Base-by-base conservation (phyloP, 2,329 filamentous ascomycete genomes). In the Chaetomium olivaceum region DNA sequence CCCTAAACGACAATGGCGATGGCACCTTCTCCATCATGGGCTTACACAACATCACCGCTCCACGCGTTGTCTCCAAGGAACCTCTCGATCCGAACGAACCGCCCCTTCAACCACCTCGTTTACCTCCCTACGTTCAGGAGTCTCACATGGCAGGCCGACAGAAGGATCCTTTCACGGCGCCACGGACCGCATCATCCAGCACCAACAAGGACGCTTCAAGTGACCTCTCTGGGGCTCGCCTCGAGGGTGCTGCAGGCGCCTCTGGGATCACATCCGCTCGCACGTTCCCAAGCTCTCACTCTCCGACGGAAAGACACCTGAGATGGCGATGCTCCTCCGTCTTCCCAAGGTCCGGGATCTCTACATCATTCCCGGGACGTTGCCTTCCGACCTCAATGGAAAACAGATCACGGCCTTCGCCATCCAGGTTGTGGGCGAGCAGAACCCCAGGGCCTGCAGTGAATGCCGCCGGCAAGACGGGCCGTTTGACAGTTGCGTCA, bases 1-100 rank as follows among this genome's bases (percentile, higher is more conserved):
- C 23, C 4, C 48, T 69, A 12, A 70, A 70, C 62, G 69, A 70
- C 31, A 70, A 71, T 31, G n/a, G 57, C n/a, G 69, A 71, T 33
- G 70, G 69, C 3, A 71, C 70, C 2, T 64, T 70, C 8, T 71
- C 70, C 4, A 19, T 68, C 19, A 62, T 70, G 12, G 58, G 65
- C n/a, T 55, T 60, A 7, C 46, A 62, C 7, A 8, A 12, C 12
- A 19, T 25, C 3, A 29, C 25, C 7, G 25, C 31, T 4, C 25
- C 64, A 0, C 62, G 46, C 14, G 67, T 69, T 1, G 62, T 69
- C 25, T 70, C 69, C 3, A 48, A 58, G 36, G 52, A 65, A 9
- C 60, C 58, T 4, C 19, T 67, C 4, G 61, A 61, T 36, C 67
- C 66, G 3, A 43, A 55, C 4, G 64, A 67, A 46, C 56, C 43